These are phyloP conservation scores for Agastache rugosa DNA, from an alignment of 257 asterid species.

Conservation along the genomic window DNA sequence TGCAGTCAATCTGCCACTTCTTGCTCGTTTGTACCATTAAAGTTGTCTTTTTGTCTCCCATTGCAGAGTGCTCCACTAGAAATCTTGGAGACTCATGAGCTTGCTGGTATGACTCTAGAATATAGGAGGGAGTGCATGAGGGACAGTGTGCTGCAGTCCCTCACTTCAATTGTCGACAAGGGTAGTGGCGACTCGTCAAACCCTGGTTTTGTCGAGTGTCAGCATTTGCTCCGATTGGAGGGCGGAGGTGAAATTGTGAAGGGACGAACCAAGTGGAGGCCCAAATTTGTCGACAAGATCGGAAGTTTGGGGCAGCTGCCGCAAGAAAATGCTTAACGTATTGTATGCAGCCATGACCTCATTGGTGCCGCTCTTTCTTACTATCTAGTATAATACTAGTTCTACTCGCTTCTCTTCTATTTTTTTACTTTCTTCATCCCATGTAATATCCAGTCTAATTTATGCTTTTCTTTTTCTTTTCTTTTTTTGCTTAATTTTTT, in stretches of 20 bases:
- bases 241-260: constrained; percentile 86
- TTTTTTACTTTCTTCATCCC: constrained; percentile 31
- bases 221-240: constrained; percentile 89
- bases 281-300: constrained; percentile 54
- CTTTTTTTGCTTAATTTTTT: background rate
- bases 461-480: constrained; percentile 34
- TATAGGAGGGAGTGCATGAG: constrained; percentile 95
- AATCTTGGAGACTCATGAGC: constrained; percentile 85
- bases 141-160: constrained; percentile 96
- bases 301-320: constrained; percentile 56
- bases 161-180: constrained; percentile 63
- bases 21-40: constrained; percentile 15
- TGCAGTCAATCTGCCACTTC: background rate
- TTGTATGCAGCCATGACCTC: background rate
- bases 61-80: constrained; percentile 86
- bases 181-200: constrained; percentile 46
- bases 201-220: constrained; percentile 70
- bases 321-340: constrained; percentile 48
- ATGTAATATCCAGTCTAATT: constrained; percentile 52
- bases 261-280: constrained; percentile 93
- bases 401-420: constrained; percentile 21
- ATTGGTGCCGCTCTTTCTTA: constrained; percentile 33
- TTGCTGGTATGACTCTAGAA: constrained; percentile 80
- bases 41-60: background rate
- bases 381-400: constrained; percentile 36